Evolutionary conservation across 2,329 filamentous ascomycete genomes (phyloP), one percentile per base, ranked within the genome.

Genomic region (Aspergillus brunneoviolaceus): DNA sequence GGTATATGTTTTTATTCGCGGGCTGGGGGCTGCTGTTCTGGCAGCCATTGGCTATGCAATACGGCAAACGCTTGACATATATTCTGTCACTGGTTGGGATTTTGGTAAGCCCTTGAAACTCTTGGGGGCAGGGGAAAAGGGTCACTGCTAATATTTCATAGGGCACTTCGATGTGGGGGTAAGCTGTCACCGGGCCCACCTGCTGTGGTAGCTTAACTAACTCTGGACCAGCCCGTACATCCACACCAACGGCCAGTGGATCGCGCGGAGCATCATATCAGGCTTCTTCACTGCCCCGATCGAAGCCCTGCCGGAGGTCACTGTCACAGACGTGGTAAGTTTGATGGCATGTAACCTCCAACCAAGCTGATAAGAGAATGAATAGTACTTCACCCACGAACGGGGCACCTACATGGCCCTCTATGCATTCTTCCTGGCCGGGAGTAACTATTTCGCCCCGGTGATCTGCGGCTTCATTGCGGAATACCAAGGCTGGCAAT

Each of bases 391-490:
- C 57, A 76, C 75, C 1, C 76, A 78, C 50, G 71, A 78, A 57
- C 73, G 76, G 21, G 76, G 76, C 12, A 71, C 68, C 10, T 78
- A 77, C 55, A 77, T 78, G 73, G 76, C 69, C 1, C 55, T 78
- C 0, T 79, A 79, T 55, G 74, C 74, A 3, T 72, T 77, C 50
- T 73, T 75, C 45, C 64, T 79, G 5, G 76, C 76, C 1, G 77
- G 77, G 6, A 77, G 76, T 57, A 79, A 78, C 56, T 79, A 72
- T 55, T 71, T 79, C 29, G 77, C 78, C 0, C 80, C 80, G 0
- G 75, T 82, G 1, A 77, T 81, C 55, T 78, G 75, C 25, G 80
- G 80, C 2, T 81, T 81, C 63, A 81, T 82, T 48, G 73, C 74
- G 4, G 71, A 81, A 53, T 76, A 77, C 27, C 76, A 79, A 51